These are phyloP conservation scores for Annulohypoxylon bovei DNA, from an alignment of 495 filamentous ascomycete genomes.

Conservation along the genomic window DNA sequence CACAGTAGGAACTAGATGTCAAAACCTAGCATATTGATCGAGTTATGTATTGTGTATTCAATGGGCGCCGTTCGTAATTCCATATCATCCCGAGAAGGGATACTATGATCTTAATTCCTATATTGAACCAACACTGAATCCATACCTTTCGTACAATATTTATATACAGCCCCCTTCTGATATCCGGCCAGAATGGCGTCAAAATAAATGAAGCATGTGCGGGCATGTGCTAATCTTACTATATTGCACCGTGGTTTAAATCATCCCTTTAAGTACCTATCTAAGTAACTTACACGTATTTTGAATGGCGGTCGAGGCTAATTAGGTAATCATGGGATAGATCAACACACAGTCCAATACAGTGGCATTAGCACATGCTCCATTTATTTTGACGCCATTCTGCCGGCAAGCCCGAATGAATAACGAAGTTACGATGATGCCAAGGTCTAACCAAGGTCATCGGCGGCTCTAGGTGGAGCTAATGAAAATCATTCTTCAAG, in stretches of 20 bases:
- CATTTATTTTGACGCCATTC: no score
- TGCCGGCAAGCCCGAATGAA: neutral
- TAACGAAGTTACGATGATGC: neutral
- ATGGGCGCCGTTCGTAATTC: neutral
- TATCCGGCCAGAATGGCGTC: no score
- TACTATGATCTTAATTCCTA: neutral
- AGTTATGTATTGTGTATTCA: neutral
- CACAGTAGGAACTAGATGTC: neutral
- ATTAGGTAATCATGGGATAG: no score
- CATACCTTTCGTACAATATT: neutral
- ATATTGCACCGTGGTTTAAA: no score
- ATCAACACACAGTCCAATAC: no score
- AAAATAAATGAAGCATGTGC: no score
- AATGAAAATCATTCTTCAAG: neutral
- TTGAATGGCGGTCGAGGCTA: no score
- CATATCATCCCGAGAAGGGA: neutral
- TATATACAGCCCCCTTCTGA: neutral
- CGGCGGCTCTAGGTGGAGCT: constrained; percentile 5
- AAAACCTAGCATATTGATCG: neutral
- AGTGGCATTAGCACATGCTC: no score
- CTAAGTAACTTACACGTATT: no score
- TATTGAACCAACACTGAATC: neutral
- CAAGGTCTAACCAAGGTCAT: neutral
- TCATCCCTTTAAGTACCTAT: no score
- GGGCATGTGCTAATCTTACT: no score